A percentile compares a stretch with the other conserved stretches of the same genome.
These are phyloP conservation scores for Dendrobium officinale DNA, from an alignment of 106 monocot species.

Conservation along the genomic window DNA sequence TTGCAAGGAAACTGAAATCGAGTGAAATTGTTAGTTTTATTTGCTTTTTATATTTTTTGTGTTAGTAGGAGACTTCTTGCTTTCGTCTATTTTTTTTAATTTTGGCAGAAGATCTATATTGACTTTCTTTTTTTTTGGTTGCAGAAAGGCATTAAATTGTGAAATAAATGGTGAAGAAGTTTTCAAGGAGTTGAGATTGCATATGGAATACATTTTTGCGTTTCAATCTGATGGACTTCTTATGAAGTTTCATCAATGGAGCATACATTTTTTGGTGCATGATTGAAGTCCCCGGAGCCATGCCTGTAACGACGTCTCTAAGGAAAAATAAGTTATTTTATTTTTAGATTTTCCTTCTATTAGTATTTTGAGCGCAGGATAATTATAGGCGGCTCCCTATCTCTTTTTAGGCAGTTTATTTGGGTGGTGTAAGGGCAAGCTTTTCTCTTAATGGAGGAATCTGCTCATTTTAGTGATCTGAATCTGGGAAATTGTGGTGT, in stretches of 20 bases:
- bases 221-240: no score
- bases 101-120: not conserved
- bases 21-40: not conserved
- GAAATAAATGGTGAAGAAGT: not conserved
- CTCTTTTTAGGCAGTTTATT: not conserved
- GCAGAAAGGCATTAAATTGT: not conserved
- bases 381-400: no score
- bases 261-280: not conserved
- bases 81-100: not conserved
- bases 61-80: not conserved
- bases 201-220: no score
- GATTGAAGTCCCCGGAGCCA: not conserved
- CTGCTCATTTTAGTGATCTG: conserved; percentile 5
- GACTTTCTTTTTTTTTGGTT: not conserved
- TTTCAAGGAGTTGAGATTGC: not conserved
- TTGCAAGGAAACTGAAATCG: not conserved
- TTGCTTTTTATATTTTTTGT: not conserved
- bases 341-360: conserved; percentile 1
- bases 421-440: not conserved
- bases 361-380: not conserved
- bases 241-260: not conserved
- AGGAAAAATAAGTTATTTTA: not conserved
- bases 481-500: conserved; percentile 25
- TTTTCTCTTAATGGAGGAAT: conserved; percentile 7
- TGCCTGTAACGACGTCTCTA: not conserved